Base-by-base conservation (phyloP, 768 basidiomycete species). In the Lentinula sp. region DNA sequence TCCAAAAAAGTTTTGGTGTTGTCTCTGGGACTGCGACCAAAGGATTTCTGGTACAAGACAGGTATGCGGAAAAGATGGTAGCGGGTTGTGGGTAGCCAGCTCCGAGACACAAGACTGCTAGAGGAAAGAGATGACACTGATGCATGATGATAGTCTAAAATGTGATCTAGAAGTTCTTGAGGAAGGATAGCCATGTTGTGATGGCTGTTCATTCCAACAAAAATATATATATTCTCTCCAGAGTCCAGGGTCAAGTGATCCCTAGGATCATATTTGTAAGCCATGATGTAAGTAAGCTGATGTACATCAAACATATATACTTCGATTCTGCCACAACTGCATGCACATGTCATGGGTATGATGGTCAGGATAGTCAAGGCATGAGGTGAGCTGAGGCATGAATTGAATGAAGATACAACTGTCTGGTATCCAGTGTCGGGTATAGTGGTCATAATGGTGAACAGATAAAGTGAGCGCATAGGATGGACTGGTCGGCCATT, bases 21-120 rank as follows among this genome's bases (percentile, higher is more conserved):
- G 20, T 59, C 45, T 37, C 35, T 59, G 58, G 58, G 43, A 39
- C 46, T 39, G 36, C 58, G 58, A 28, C 10, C 45, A n/a, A 50
- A 36, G 18, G 58, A 59, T 33, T 49, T 10, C 20, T 59, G 45
- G 20, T 50, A 59, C 45, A 59, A 28, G 15, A 59, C 58, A 18
- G 58, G 58, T 48, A 23, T 59, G 13, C 58, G 43, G 35, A 59
- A 59, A 43, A 59, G 58, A 46, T 59, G 58, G 49, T 59, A 49
- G 13, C 58, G 58, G 12, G 58, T 59, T 39, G 58, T 18, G 28
- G 49, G 45, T n/a, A 59, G 49, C 58, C 58, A 59, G 32, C 20
- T 46, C 18, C 45, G 43, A 59, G 16, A 59, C 6, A 59, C 58
- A 35, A 59, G 36, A 49, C 58, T 59, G 45, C 45, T 49, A 5